Conservation (phyloP, 1,284 basidiomycete species). For the Sporisorium iseilematis-ciliati region DNA sequence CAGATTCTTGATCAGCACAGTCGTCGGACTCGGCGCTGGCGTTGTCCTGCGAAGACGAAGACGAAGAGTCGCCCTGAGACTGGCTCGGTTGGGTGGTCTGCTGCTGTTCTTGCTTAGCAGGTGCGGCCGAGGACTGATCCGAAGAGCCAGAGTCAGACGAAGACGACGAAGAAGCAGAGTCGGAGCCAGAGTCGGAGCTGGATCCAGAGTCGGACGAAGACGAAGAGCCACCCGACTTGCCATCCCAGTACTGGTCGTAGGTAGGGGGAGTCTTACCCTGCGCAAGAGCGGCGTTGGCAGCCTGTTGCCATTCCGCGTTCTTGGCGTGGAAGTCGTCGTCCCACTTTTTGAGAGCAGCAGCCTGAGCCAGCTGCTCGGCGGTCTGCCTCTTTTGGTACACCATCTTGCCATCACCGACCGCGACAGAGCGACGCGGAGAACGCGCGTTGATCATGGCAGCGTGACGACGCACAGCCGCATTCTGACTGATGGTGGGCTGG, state of each 20-base stretch:
- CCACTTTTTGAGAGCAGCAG: slow-evolving; percentile 41
- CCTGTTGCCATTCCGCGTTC: slow-evolving; percentile 59
- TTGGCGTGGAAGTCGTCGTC: slow-evolving; percentile 52
- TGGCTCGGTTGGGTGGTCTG: slow-evolving; percentile 9
- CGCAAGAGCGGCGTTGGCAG: slow-evolving; percentile 49
- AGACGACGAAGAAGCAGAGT: slow-evolving; percentile 67
- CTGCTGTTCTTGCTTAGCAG: slow-evolving; percentile 11
- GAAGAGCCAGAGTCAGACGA: slow-evolving; percentile 66
- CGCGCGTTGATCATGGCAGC: slow-evolving; percentile 26
- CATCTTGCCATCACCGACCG: slow-evolving; percentile 30
- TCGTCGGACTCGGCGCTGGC: slow-evolving; percentile 25
- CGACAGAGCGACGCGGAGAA: slow-evolving; percentile 34
- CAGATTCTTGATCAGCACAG: slow-evolving; percentile 23
- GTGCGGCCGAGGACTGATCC: slow-evolving; percentile 19
- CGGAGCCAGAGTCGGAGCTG: slow-evolving; percentile 41
- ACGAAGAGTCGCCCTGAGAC: background rate
- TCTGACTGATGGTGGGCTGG: slow-evolving; percentile 43
- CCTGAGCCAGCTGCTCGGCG: slow-evolving; percentile 41
- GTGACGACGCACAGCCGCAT: slow-evolving; percentile 42
- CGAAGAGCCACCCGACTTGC: slow-evolving; percentile 40
- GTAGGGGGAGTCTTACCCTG: slow-evolving; percentile 49
- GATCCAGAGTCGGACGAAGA: slow-evolving; percentile 65
- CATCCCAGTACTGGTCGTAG: slow-evolving; percentile 48
- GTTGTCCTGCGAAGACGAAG: slow-evolving; percentile 18
- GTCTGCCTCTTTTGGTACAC: slow-evolving; percentile 40